Evolutionary conservation across 106 monocot species (phyloP), one percentile per base, ranked within the genome.

Genomic region (Agapanthus africanus): DNA sequence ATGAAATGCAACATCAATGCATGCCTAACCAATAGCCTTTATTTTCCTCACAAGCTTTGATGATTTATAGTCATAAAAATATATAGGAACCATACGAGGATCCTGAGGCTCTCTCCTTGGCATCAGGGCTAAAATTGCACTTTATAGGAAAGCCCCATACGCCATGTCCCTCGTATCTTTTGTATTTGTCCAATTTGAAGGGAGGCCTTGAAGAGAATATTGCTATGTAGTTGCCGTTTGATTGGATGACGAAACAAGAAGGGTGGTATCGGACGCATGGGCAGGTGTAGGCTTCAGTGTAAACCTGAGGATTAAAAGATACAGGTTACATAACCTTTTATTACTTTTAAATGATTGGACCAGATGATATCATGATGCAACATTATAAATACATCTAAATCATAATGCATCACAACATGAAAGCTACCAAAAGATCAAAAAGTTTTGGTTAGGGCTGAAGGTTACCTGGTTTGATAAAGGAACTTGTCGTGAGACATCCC

Each of bases 171-270:
- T 92, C 84, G 15, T 75, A 92, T 63, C 97, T 79, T 71, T 68
- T 91, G 70, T 83, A 92, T 70, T 59, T 90, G 66, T 92, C 82
- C 33, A 99, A 65, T 75, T 84, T 99, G 81, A 87, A 99, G 3
- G 97, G 97, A 4, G 84, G 71, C 59, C 67, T 78, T 0, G 82
- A 68, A 8, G 87, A 87, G 75, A 97, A 99, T 22, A 87, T 92
- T 11, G 97, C 92, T 31, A 85, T 85, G 75, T 99, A 99, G 64
- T 92, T 92, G 19, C 89, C 92, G 61, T 99, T 99, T 36, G 97
- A 92, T 65, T 99, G 92, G 19, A 82, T 89, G 26, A 92, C 75
- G 68, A 99, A 92, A 39, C 60, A 82, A 21, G 82, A 46, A 37
- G 97, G 97, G 67, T 99, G 97, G 54, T 92, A 93, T 63, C 84